phyloP scores from a whole-genome alignment of 805 yeast species.

The Metschnikowia proteae region DNA sequence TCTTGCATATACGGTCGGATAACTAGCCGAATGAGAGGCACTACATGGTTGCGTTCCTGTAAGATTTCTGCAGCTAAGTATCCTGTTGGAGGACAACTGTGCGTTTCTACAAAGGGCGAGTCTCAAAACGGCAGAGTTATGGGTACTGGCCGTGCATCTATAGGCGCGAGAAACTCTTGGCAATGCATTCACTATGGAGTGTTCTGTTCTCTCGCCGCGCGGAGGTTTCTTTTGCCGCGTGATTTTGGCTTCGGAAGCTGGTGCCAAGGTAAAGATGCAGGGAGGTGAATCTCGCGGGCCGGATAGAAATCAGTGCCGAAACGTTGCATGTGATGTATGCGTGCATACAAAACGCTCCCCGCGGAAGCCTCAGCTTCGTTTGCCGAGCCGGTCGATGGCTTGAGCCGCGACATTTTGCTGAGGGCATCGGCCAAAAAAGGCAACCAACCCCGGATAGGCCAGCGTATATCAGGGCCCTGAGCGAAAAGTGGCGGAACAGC shows the following conservation, averaged over 20 bases:
- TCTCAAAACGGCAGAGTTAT: background rate
- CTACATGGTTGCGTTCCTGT: too few species aligned
- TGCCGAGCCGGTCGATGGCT: background rate
- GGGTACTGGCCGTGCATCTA: background rate
- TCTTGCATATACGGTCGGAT: too few species aligned
- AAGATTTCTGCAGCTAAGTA: too few species aligned
- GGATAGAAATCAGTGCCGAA: background rate
- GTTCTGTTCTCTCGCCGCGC: too few species aligned
- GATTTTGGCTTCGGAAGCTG: too few species aligned
- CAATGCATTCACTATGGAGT: background rate
- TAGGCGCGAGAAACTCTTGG: background rate
- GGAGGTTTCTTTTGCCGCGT: background rate
- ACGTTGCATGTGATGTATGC: background rate
- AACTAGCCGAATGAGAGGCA: too few species aligned
- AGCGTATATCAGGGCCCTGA: too few species aligned
- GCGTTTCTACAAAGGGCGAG: too few species aligned
- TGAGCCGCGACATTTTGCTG: background rate
- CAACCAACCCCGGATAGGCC: background rate
- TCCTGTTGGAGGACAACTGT: too few species aligned
- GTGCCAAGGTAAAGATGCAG: too few species aligned
- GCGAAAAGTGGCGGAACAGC: too few species aligned
- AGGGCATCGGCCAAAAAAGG: background rate
- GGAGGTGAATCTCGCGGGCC: background rate
- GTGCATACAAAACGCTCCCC: background rate
- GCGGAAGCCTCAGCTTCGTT: background rate